Base-by-base conservation (phyloP, 2,329 filamentous ascomycete species). In the Ceratocystis papillata region DNA sequence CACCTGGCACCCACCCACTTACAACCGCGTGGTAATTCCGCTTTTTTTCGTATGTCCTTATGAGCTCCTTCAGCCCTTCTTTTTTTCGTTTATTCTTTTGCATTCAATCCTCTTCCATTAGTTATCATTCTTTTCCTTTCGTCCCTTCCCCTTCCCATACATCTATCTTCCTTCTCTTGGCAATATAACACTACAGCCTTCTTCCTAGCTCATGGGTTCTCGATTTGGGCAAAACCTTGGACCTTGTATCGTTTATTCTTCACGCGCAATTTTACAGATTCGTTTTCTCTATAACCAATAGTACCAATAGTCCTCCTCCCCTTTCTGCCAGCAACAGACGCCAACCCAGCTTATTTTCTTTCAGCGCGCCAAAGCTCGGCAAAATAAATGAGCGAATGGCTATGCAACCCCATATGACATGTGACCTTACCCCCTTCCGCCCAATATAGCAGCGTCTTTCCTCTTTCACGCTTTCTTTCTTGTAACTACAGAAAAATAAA, bases 351-450 rank as follows among this genome's bases (percentile, higher is more conserved):
- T 53, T 25, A 4, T 28, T 17, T n/a, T n/a, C 22, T 8, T 25
- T 22, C 55, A 20, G 28, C 55, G 55, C 55, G 55, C n/a, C 28
- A 59, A 59, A 15, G 55, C 28, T 59, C 55, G 55, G 55, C 28
- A 59, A 25, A 59, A 30, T 59, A 30, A n/a, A 30, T 22, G 55
- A 20, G 15, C 8, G 20, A n/a, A 30, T 10, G 55, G 8, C 15
- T 1, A 59, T 28, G 28, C 30, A 59, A 17, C 10, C 5, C 48
- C 10, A 53, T n/a, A 8, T 3, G n/a, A n/a, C 55, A 33, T 59
- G 55, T 59, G 17, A 37, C 33, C 25, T 33, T 8, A 7, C 53
- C 12, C 50, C 28, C 22, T 37, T 59, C 55, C 15, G n/a, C 12
- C 37, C 15, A 25, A 37, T 20, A 28, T 8, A 20, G 10, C n/a